Evolutionary conservation across 179 eudicot genomes (phyloP), one percentile per base, ranked within the genome.

Genomic region (Beta macrorhiza): DNA sequence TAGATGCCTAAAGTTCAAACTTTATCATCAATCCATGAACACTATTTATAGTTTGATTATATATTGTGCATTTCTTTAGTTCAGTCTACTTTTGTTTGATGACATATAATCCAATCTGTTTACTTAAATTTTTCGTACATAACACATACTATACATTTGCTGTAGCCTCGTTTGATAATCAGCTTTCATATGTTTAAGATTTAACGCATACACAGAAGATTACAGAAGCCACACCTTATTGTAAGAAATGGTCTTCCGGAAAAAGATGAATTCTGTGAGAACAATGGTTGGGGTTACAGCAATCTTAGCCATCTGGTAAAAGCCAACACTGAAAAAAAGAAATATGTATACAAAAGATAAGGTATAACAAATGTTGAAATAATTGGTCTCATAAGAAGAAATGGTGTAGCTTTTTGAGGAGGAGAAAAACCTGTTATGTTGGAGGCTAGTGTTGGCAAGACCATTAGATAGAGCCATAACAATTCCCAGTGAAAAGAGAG

Each of bases 221-320:
- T 45, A 45, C 11, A 19, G 19, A 71, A 76, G 32, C 4, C 67
- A 84, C 90, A 89, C 98, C 95, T 93, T 95, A 14, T 83, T 73
- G 47, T 78, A 89, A 72, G 93, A 86, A 82, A 93, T 80, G 56
- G 88, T 86, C 87, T 92, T 95, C 68, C 87, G 53, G 70, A 90
- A 93, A 53, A 95, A 89, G 79, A 92, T 68, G 85, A 95, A 95
- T 86, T 95, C 98, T 22, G 92, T 86, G 7, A 93, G 83, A 74
- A 93, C 98, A 80, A 95, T 95, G 80, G 97, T 93, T 74, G 98
- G 98, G 76, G 98, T 95, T 77, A 95, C 98, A 7, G 98, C 95
- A 80, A 95, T 95, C 83, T 95, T 95, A n/a, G 97, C 97, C 98
- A 95, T 95, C 86, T 95, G 98, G 81, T 95, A 95, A 89, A 95